Conservation (phyloP, 139 green algal genomes). For the Pleodorina starrii region DNA sequence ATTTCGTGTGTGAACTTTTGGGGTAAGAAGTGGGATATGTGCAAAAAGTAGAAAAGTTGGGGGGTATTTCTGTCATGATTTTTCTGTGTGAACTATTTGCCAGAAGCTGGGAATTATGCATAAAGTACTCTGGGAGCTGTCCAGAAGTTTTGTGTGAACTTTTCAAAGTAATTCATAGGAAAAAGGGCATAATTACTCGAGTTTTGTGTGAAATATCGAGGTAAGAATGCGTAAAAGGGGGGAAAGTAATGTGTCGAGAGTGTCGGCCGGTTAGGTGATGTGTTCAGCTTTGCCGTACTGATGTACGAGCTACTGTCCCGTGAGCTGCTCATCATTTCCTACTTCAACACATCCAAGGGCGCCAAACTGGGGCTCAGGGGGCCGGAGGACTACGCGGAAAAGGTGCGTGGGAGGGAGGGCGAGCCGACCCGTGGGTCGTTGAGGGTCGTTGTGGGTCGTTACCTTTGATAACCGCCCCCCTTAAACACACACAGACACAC, state of each 20-base stretch:
- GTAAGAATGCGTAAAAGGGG: no score
- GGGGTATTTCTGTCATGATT: not conserved
- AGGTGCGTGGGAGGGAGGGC: no score
- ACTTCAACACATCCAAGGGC: slow-evolving; percentile 5
- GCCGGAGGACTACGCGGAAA: slow-evolving; percentile 8
- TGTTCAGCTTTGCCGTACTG: slow-evolving; percentile 28
- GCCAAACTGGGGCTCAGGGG: not conserved
- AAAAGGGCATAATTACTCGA: not conserved
- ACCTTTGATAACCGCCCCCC: no score
- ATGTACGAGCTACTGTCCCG: slow-evolving; percentile 30
- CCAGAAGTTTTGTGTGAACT: not conserved
- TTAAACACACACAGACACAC: no score
- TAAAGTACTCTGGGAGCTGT: not conserved
- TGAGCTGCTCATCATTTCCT: slow-evolving; percentile 9
- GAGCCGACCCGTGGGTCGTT: no score
- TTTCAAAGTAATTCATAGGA: not conserved
- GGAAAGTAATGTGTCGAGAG: no score
- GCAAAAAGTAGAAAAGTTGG: not conserved
- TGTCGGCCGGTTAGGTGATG: no score
- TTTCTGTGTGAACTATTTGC: slow-evolving; percentile 12
- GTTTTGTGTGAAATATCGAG: not conserved
- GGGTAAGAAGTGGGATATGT: not conserved
- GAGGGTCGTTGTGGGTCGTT: no score
- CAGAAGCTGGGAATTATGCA: no score
- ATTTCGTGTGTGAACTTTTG: not conserved